These are phyloP conservation scores for Xylaria castorea DNA, from an alignment of 495 filamentous ascomycete species.

Conservation along the genomic window DNA sequence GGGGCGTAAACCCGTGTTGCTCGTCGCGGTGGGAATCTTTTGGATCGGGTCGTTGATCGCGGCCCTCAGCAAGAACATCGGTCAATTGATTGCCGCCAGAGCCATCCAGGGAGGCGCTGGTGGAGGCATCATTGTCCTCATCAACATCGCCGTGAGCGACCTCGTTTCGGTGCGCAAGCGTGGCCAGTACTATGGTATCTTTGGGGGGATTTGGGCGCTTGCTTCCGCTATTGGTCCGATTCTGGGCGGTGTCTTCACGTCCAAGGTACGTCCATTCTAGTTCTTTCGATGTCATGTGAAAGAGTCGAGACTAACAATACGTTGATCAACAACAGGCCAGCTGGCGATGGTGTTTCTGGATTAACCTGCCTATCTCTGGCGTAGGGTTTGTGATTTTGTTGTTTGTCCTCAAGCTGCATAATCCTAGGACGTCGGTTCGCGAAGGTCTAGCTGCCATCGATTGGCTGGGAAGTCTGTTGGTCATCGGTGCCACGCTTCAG, in stretches of 20 bases:
- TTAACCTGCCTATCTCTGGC: conserved; percentile 68
- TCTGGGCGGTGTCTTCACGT: conserved; percentile 75
- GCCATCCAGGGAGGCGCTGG: conserved; percentile 81
- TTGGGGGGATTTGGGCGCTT: conserved; percentile 75
- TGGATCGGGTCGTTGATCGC: conserved; percentile 76
- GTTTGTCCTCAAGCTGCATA: conserved; percentile 75
- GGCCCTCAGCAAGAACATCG: conserved; percentile 68
- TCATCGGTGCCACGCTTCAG: conserved; percentile 76
- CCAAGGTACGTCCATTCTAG: conserved; percentile 26
- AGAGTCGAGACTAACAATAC: neutral
- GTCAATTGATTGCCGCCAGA: conserved; percentile 76
- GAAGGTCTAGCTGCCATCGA: conserved; percentile 75
- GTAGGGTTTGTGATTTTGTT: conserved; percentile 68
- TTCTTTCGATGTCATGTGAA: conserved; percentile 17
- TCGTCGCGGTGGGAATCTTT: conserved; percentile 74
- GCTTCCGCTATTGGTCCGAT: conserved; percentile 76
- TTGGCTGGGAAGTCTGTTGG: conserved; percentile 71
- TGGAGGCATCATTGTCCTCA: conserved; percentile 77
- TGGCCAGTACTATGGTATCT: conserved; percentile 60
- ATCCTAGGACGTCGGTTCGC: conserved; percentile 69
- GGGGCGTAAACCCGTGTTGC: conserved; percentile 78
- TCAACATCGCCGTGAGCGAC: conserved; percentile 82
- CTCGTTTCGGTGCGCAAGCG: conserved; percentile 72
- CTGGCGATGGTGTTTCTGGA: conserved; percentile 46
- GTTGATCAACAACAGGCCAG: conserved; percentile 36